phyloP scores from a whole-genome alignment of 352 stramenopile genomes.

The Pythium vanterpoolii region DNA sequence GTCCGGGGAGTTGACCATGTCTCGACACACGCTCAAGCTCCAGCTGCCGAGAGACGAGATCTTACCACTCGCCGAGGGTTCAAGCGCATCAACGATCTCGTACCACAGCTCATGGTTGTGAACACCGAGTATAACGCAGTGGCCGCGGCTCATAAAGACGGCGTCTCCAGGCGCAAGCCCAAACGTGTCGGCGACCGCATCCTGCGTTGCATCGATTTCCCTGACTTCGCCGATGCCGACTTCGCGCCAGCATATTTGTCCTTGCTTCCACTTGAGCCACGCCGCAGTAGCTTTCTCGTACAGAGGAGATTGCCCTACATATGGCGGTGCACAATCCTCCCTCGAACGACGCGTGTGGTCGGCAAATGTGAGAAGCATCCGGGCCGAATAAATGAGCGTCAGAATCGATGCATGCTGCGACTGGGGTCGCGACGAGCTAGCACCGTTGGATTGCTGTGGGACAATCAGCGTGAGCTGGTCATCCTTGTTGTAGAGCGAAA shows the following conservation, averaged over 20 bases:
- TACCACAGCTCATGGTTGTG: conserved; percentile 72
- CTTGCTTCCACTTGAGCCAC: conserved; percentile 9
- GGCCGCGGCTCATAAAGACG: conserved; percentile 57
- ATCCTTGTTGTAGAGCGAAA: conserved; percentile 93
- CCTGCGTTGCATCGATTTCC: conserved; percentile 30
- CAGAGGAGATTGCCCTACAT: background rate
- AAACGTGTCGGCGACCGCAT: conserved; percentile 28
- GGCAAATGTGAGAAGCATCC: background rate
- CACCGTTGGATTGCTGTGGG: conserved; percentile 9
- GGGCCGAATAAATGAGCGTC: conserved; percentile 20
- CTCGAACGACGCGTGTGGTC: background rate
- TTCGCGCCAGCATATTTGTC: conserved; percentile 16
- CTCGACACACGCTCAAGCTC: conserved; percentile 27
- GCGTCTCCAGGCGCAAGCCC: conserved; percentile 43
- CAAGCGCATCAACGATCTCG: conserved; percentile 25
- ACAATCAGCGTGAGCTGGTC: conserved; percentile 79
- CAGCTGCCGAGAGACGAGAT: conserved; percentile 28
- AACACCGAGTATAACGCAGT: conserved; percentile 56
- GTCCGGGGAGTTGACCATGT: conserved; percentile 10
- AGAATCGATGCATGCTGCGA: conserved; percentile 43
- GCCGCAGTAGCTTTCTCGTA: background rate
- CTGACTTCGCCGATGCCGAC: conserved; percentile 9
- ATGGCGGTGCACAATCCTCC: background rate
- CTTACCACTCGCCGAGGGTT: background rate
- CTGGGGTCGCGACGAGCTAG: background rate